phyloP scores from a whole-genome alignment of 345 rosid species.

The Salix brachista region DNA sequence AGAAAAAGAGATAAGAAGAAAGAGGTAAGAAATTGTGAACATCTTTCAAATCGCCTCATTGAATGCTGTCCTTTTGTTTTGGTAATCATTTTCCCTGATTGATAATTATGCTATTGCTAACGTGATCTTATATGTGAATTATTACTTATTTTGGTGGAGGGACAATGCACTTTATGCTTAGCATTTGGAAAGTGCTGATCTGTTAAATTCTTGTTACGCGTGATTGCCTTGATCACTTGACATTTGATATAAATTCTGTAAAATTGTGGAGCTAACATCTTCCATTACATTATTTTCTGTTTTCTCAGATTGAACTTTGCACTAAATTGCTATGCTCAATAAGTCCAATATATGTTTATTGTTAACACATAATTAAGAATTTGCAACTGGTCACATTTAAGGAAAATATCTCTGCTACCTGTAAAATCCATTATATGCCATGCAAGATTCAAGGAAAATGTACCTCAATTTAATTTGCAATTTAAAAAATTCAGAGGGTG shows the following conservation, averaged over 20 bases:
- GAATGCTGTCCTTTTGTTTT: background rate
- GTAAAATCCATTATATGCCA: background rate
- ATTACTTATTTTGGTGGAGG: background rate
- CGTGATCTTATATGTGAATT: background rate
- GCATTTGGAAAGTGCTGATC: background rate
- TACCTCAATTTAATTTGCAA: background rate
- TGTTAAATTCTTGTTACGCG: background rate
- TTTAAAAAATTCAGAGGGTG: background rate
- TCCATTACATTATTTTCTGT: background rate
- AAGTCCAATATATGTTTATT: background rate
- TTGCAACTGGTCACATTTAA: background rate
- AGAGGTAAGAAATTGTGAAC: constrained; percentile 46
- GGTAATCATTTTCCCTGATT: background rate
- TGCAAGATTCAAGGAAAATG: background rate
- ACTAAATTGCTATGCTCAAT: background rate
- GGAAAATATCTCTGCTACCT: background rate
- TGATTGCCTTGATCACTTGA: background rate
- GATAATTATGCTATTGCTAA: background rate
- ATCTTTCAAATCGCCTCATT: background rate
- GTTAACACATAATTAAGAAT: background rate
- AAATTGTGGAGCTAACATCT: background rate
- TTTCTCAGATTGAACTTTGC: background rate
- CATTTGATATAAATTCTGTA: background rate
- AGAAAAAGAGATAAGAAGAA: constrained; percentile 72
- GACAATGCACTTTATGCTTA: background rate